Base-by-base conservation (phyloP, 805 yeast genomes). In the Saccharomycopsis fermentans region DNA sequence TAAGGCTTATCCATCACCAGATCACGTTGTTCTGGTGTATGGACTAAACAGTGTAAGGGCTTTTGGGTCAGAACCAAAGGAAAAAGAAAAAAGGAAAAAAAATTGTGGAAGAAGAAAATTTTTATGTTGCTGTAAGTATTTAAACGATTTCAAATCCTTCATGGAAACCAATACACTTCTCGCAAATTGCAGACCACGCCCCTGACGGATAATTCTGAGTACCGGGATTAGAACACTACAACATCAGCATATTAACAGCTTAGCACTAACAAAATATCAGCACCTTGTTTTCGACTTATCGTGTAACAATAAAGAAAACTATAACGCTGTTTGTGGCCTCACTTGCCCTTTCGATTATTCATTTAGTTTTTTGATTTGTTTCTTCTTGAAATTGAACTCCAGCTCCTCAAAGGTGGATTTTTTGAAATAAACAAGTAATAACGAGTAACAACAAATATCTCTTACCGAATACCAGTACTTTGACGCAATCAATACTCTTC, bases 51-150 rank as follows among this genome's bases (percentile, higher is more conserved):
- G 35, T 11, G 35, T 32, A 32, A 32, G 11, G 29, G 8, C 21
- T n/a, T 43, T 21, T 43, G 11, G n/a, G 12, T 21, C 4, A 21
- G 14, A 3, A 43, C 21, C 21, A 43, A 16, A 21, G 14, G 24
- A 43, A 43, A 9, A 17, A n/a, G 24, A n/a, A 39, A 21, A 43
- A 43, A 21, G 5, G 29, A 16, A 9, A 16, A 43, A 43, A 43
- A 43, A 43, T 24, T 43, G 24, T 21, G 5, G 29, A 21, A 4
- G 12, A 43, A 6, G 11, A 43, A 40, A 40, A 40, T 40, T 43
- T 43, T 43, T 43, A 43, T 43, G 50, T 43, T 43, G 50, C 50
- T 43, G 50, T 40, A n/a, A n/a, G 26, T 43, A 43, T 43, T 43
- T 43, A 43, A 21, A 12, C 16, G 24, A 14, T 17, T 43, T 43